A percentile compares a stretch with the other conserved stretches of the same genome.
phyloP scores from a whole-genome alignment of 768 basidiomycete species.

The Tylopilus sp. region DNA sequence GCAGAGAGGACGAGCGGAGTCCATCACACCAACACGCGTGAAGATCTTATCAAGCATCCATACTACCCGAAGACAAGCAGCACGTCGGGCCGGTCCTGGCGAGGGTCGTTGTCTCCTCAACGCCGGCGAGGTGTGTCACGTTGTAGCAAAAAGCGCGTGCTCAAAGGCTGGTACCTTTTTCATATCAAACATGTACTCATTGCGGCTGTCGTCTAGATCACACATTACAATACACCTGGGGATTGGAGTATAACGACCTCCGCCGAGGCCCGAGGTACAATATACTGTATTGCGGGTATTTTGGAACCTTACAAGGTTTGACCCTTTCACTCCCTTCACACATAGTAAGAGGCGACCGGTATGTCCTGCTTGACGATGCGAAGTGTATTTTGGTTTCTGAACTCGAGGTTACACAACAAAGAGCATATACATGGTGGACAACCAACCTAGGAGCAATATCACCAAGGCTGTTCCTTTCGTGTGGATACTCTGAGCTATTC shows the following conservation, averaged over 20 bases:
- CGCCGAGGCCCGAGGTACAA: background rate
- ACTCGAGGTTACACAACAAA: background rate
- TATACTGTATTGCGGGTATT: background rate
- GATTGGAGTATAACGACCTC: background rate
- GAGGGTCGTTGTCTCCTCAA: background rate
- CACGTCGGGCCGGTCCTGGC: background rate
- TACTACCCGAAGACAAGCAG: background rate
- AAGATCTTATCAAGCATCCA: background rate
- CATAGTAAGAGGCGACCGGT: background rate
- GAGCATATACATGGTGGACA: background rate
- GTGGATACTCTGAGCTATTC: background rate
- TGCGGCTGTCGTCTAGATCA: background rate
- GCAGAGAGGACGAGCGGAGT: background rate
- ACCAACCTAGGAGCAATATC: background rate
- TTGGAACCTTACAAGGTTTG: background rate
- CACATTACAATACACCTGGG: conserved; percentile 2
- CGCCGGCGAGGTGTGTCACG: background rate
- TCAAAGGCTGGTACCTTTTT: background rate
- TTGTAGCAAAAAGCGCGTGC: background rate
- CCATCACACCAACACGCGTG: background rate
- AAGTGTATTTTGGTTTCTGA: background rate
- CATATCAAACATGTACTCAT: background rate
- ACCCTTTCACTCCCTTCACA: background rate
- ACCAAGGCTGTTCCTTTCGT: background rate
- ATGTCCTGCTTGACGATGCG: background rate